Base-by-base conservation (phyloP, 495 filamentous ascomycete species). In the Penicillium longicatenatum region DNA sequence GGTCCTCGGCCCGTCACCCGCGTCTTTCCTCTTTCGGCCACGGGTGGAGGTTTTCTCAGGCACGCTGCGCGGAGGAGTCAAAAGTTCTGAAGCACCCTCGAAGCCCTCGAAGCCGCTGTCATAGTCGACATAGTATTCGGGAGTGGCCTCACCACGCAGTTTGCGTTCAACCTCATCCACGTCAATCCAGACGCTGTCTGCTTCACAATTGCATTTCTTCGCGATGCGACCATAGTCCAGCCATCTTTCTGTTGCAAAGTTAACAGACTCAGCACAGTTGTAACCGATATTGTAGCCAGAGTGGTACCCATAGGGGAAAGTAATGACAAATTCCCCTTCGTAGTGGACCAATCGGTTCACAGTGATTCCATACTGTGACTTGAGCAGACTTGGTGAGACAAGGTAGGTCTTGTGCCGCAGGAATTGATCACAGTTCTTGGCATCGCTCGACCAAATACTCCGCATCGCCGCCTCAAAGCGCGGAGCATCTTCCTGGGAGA, bases 191-290 rank as follows among this genome's bases (percentile, higher is more conserved):
- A 99, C 94, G 60, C 92, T 97, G 76, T 99, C 94, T 46, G 92
- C 84, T 63, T 91, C 90, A 69, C 94, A 99, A 67, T 97, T 83
- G 70, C 94, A 99, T 68, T 93, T 96, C 70, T 97, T 95, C n/a
- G 94, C 95, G 62, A 96, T 89, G 55, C 89, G 87, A n/a, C 91
- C 94, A 78, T 92, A 96, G 21, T 94, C 84, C 33, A 99, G 73
- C 94, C 94, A 99, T 41, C 89, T 84, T 59, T 97, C 91, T 11
- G 93, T 86, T 17, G 93, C 94, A 72, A 99, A 99, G 71, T 99
- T 99, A 72, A 99, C 94, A 2, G 94, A 96, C 69, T 99, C 94
- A 31, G 94, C 94, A 71, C 94, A 99, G 70, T 99, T 99, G 73
- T 99, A 99, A 12, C 95, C 94, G 33, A 99, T 75, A 61, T 99